These are phyloP conservation scores for Coniophora puteana DNA, from an alignment of 1,284 basidiomycete genomes.

Conservation along the genomic window DNA sequence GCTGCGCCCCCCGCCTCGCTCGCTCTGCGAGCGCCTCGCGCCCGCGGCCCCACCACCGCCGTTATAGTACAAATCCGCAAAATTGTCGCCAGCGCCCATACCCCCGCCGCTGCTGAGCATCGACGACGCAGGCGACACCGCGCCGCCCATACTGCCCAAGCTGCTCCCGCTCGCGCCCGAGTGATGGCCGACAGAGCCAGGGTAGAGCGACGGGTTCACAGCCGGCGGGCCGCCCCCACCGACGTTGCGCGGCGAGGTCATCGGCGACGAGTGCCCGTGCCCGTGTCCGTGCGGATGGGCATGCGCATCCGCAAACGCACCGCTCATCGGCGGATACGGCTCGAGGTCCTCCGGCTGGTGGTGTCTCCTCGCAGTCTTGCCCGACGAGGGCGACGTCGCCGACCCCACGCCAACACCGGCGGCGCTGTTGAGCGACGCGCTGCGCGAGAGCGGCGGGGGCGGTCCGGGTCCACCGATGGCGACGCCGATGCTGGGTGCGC, in stretches of 20 bases:
- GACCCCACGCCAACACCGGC: constrained; percentile 39
- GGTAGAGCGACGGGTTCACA: constrained; percentile 61
- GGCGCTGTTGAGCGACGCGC: constrained; percentile 57
- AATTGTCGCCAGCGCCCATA: too few relatives aligned
- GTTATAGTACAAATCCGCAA: constrained; percentile 65
- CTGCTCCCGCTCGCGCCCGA: too few relatives aligned
- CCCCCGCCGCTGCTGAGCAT: too few relatives aligned
- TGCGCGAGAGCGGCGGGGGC: constrained; percentile 61
- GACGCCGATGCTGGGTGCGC: constrained; percentile 50
- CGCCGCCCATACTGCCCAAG: too few relatives aligned
- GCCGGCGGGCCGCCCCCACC: too few relatives aligned
- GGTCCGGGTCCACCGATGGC: constrained; percentile 44
- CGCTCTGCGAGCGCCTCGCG: too few relatives aligned
- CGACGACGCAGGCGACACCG: too few relatives aligned
- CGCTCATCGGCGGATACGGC: constrained; percentile 51
- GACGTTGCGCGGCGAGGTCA: constrained; percentile 34
- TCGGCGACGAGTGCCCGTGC: constrained; percentile 31
- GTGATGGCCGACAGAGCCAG: constrained; percentile 52
- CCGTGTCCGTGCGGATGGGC: too few relatives aligned
- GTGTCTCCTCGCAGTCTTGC: constrained; percentile 50
- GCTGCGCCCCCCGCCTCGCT: constrained; percentile 55
- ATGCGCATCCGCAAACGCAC: too few relatives aligned
- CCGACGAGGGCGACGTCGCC: too few relatives aligned
- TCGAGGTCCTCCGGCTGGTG: constrained; percentile 70
- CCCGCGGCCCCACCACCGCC: constrained; percentile 39